Percentiles rank a stretch among this genome's conserved stretches.
phyloP scores from a whole-genome alignment of 78 protist genomes.

The Capsaspora owczarzaki region DNA sequence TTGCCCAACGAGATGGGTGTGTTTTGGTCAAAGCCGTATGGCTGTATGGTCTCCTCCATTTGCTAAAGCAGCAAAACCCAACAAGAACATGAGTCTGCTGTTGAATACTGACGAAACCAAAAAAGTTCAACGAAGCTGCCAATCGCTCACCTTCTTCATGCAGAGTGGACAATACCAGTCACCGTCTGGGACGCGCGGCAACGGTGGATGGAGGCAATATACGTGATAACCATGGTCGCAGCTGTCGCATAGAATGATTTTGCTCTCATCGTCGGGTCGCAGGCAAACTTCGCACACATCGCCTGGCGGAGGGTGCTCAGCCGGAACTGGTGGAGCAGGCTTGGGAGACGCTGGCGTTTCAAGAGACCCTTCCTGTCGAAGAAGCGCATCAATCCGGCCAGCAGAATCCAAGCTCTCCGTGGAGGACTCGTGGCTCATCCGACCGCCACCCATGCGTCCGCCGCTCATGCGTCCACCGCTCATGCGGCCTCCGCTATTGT shows the following conservation, averaged over 20 bases:
- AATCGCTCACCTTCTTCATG: neutral
- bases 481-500: too few species aligned
- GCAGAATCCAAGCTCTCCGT: too few species aligned
- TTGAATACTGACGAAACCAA: too few species aligned
- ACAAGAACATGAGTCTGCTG: too few species aligned
- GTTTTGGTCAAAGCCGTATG: neutral
- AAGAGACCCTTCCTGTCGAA: too few species aligned
- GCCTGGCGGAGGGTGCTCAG: too few species aligned
- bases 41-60: neutral
- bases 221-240: constrained; percentile 24
- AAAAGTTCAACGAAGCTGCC: too few species aligned
- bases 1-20: neutral
- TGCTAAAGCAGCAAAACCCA: neutral
- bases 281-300: neutral
- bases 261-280: neutral
- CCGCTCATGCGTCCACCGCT: neutral
- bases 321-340: too few species aligned
- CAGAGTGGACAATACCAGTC: constrained; percentile 27
- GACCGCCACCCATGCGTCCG: neutral
- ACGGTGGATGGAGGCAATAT: constrained; percentile 25
- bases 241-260: neutral
- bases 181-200: constrained; percentile 10
- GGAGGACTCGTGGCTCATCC: too few species aligned
- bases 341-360: too few species aligned
- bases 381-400: too few species aligned